phyloP scores from a whole-genome alignment of 306 rosid species.

The Lagenaria siceraria region DNA sequence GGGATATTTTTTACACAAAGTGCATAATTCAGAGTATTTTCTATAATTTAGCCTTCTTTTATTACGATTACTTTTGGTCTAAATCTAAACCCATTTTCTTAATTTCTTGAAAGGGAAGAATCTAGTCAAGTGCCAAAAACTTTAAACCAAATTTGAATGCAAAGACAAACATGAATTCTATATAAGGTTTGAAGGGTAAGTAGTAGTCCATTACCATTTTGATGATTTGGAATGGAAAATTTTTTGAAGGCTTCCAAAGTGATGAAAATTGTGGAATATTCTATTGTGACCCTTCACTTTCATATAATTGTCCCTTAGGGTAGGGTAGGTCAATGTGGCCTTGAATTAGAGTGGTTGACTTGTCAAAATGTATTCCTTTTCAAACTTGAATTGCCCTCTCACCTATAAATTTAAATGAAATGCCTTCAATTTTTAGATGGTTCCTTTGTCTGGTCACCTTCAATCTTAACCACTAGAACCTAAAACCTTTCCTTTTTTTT shows the following conservation, averaged over 20 bases:
- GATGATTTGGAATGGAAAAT: neutral
- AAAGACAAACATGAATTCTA: neutral
- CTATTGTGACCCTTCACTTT: neutral
- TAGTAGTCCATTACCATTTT: neutral
- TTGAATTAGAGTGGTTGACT: slow-evolving; percentile 13
- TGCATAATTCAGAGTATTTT: too few species aligned
- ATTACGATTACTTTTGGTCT: too few species aligned
- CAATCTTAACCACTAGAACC: neutral
- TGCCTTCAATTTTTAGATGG: neutral
- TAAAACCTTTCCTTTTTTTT: neutral
- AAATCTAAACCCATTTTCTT: too few species aligned
- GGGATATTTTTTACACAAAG: too few species aligned
- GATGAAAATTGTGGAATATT: neutral
- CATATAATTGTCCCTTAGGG: neutral
- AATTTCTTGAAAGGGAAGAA: neutral
- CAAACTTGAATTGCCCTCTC: slow-evolving; percentile 7
- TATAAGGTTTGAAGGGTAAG: neutral
- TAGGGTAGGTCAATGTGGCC: neutral
- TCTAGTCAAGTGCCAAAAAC: neutral
- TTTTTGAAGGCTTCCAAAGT: neutral
- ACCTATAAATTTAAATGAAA: neutral
- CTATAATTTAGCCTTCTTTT: too few species aligned
- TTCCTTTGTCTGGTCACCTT: slow-evolving; percentile 5
- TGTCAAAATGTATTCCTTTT: neutral
- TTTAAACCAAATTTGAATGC: neutral